Base-by-base conservation (phyloP, 257 asterid species). In the Eustoma russellianum region DNA sequence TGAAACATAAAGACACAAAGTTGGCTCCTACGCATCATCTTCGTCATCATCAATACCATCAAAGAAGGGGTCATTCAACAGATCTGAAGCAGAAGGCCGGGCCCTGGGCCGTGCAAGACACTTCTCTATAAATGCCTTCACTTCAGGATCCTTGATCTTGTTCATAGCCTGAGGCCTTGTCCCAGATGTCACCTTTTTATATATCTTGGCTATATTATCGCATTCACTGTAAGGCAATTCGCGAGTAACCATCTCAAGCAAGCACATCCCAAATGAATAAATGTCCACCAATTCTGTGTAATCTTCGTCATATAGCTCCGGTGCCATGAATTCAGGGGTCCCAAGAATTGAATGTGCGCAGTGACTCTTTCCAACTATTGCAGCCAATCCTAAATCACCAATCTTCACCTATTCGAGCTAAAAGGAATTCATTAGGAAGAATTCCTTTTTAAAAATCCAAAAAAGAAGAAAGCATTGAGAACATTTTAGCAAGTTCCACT, bases 271-370 rank as follows among this genome's bases (percentile, higher is more conserved):
- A 1, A 86, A 86, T 9, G 95, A 75, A 49, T 83, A 86, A 53
- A 86, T 83, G 33, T 86, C 94, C 0, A 86, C 61, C 17, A 62
- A 50, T 72, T 86, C 95, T 0, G 81, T 86, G 7, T 86, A 86
- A 34, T 86, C 62, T 71, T 86, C 94, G 0, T 86, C 95, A 5
- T 83, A 86, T 2, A 83, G 72, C 68, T 86, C 96, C 0, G 92
- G 94, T 34, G 94, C 96, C 92, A 83, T 86, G 76, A 83, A 86
- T 57, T 86, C 96, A 1, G 94, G 96, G 19, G 96, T 83, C 59
- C 96, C 96, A 16, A 87, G 74, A 24, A 87, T 30, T 1, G 94
- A 77, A 61, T 75, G 88, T 5, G 89, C 94, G 10, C 78, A 67
- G 58, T 81, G 89, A 41, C 70, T 77, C 65, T 70, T 72, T 53